Base-by-base conservation (phyloP, 2,329 filamentous ascomycete genomes). In the Didymella lethalis region DNA sequence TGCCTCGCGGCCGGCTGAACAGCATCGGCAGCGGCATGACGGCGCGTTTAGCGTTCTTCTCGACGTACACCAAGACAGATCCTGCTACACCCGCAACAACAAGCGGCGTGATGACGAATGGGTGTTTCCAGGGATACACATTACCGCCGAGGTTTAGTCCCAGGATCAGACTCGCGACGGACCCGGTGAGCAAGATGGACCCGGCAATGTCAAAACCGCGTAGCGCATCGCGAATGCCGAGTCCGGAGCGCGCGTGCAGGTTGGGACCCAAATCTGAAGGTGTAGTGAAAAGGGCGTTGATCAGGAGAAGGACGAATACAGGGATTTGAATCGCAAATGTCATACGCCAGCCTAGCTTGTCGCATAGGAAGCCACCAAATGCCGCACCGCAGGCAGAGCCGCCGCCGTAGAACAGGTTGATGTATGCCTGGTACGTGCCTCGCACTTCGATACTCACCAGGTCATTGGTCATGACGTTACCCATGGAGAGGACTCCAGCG, bases 311-410 rank as follows among this genome's bases (percentile, higher is more conserved):
- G 8, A 83, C 68, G 48, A 85, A 79, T 44, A 81, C 75, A 0
- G 83, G 83, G 12, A 85, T 75, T 58, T 85, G 83, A 10, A 85
- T 75, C 25, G 78, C 77, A 67, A 85, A 92, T 55, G 89, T 88
- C 87, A 88, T 90, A 41, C 90, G 81, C 90, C 90, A 93, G 29
- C 90, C 90, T 1, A 92, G 75, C 32, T 79, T 81, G 68, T 92
- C 89, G 25, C 88, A 88, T 69, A 93, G 85, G 51, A 87, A 81
- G 1, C 90, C 90, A 14, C 90, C 90, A 7, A 90, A 80, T 0
- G 89, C 89, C 1, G 89, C 89, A 2, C 90, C 90, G 2, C 86
- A 78, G 7, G 75, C 75, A 23, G 73, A 72, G 6, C 78, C 79
- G 10, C 78, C 70, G 2, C 88, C 89, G 65, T 84, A 90, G 48